These are phyloP conservation scores for Puccinia polysora DNA, from an alignment of 1,284 basidiomycete species.

Conservation along the genomic window DNA sequence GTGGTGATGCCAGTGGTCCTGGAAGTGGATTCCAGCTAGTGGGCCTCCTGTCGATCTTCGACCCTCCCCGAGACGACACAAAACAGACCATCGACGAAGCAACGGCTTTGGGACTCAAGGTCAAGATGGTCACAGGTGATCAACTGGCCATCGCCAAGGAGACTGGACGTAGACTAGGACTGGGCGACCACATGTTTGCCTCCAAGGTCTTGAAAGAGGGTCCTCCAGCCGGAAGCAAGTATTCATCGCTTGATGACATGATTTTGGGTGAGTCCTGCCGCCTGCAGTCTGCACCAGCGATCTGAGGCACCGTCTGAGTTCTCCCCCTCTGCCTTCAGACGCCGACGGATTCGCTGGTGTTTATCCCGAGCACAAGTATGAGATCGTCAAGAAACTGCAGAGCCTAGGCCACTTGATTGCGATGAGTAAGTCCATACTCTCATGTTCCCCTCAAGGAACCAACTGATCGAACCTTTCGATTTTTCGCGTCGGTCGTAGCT, in stretches of 20 bases:
- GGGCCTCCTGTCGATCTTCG: constrained; percentile 94
- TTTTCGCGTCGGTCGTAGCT: constrained; percentile 63
- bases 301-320: no score
- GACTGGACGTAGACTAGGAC: constrained; percentile 91
- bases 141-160: constrained; percentile 99
- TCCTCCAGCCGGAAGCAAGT: constrained; percentile 69
- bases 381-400: constrained; percentile 84
- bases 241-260: constrained; percentile 80
- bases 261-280: constrained; percentile 25
- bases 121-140: constrained; percentile 99
- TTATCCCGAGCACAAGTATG: constrained; percentile 61
- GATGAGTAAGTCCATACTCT: constrained; percentile 22
- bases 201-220: constrained; percentile 91
- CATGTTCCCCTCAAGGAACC: not conserved
- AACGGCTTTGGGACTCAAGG: constrained; percentile 86
- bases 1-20: constrained; percentile 61
- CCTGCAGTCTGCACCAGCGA: no score
- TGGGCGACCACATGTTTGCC: constrained; percentile 94
- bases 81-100: constrained; percentile 99
- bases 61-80: constrained; percentile 95
- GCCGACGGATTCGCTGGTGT: constrained; percentile 90
- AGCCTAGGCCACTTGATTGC: constrained; percentile 58
- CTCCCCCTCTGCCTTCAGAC: constrained; percentile 59
- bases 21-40: constrained; percentile 96
- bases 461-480: not conserved